A percentile compares a stretch with the other conserved stretches of the same genome.
Evolutionary conservation across 225 moss, liverwort and hornwort genomes (phyloP).

Genomic region (Thuidium tamariscinum): DNA sequence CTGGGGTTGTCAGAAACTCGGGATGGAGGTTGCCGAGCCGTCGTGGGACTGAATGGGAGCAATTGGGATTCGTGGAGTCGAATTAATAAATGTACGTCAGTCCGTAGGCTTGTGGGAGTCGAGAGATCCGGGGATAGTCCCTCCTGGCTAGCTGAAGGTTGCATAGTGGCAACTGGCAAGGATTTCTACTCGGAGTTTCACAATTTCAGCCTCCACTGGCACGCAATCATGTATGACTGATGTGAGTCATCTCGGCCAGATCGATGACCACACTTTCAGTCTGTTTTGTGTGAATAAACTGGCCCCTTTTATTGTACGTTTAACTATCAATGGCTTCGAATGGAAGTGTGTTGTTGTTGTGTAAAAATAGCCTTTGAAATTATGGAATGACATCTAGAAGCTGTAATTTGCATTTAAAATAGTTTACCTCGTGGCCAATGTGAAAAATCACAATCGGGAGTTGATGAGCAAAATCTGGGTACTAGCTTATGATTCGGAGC

Average conservation of each 20-base stretch:
- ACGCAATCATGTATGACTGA: neutral
- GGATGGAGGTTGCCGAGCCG: neutral
- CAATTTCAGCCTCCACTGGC: neutral
- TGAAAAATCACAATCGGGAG: too few species aligned
- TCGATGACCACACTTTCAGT: neutral
- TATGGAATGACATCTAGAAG: neutral
- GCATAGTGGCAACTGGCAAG: neutral
- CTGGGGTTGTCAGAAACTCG: too few species aligned
- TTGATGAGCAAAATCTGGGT: neutral
- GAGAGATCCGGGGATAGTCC: neutral
- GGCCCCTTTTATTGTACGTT: neutral
- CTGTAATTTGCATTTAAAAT: neutral
- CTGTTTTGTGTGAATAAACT: neutral
- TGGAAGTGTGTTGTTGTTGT: neutral
- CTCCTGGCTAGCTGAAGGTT: neutral
- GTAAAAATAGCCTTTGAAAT: too few species aligned
- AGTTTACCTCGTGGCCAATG: too few species aligned
- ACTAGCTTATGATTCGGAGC: neutral
- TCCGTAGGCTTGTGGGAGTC: neutral
- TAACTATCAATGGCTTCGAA: neutral
- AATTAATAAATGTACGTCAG: too few species aligned
- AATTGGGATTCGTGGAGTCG: too few species aligned
- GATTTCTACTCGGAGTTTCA: neutral
- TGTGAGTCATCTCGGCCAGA: neutral
- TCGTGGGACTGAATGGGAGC: too few species aligned